phyloP scores from a whole-genome alignment of 495 filamentous ascomycete species.

The Friedmanniomyces endolithicus region DNA sequence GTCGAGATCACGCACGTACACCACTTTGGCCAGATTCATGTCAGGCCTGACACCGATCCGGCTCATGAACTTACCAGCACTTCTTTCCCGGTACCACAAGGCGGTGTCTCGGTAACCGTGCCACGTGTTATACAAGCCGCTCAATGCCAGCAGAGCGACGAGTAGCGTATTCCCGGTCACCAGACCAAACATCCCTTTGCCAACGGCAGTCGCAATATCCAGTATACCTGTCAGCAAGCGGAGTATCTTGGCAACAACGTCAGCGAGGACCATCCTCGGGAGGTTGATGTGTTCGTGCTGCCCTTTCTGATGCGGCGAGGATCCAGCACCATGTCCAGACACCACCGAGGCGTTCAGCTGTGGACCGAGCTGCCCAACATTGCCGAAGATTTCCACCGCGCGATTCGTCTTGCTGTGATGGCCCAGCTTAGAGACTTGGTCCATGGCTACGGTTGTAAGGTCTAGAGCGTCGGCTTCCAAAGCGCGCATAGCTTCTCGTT shows the following conservation, averaged over 20 bases:
- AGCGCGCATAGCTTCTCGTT: constrained; percentile 68
- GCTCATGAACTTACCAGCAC: constrained; percentile 64
- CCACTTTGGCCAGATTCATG: constrained; percentile 65
- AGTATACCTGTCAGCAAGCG: constrained; percentile 59
- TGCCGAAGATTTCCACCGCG: constrained; percentile 80
- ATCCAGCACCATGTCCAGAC: constrained; percentile 29
- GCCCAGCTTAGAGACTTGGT: constrained; percentile 75
- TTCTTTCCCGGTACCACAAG: constrained; percentile 76
- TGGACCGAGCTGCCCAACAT: constrained; percentile 59
- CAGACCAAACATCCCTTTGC: constrained; percentile 45
- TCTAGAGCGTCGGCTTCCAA: constrained; percentile 73
- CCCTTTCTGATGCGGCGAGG: constrained; percentile 45
- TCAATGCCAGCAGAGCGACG: constrained; percentile 51
- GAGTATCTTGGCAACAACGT: constrained; percentile 51
- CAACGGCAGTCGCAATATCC: constrained; percentile 66
- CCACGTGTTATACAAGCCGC: constrained; percentile 55
- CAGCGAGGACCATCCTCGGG: constrained; percentile 56
- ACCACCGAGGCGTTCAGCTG: constrained; percentile 45
- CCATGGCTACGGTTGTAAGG: constrained; percentile 69
- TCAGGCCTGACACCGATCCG: constrained; percentile 68
- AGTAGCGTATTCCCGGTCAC: constrained; percentile 65
- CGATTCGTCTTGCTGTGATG: constrained; percentile 76
- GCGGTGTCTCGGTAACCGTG: constrained; percentile 54
- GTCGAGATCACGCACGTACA: constrained; percentile 74
- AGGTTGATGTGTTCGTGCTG: constrained; percentile 41